Evolutionary conservation across 2,329 filamentous ascomycete species (phyloP).

Genomic region (Dactylellina drechsleri): DNA sequence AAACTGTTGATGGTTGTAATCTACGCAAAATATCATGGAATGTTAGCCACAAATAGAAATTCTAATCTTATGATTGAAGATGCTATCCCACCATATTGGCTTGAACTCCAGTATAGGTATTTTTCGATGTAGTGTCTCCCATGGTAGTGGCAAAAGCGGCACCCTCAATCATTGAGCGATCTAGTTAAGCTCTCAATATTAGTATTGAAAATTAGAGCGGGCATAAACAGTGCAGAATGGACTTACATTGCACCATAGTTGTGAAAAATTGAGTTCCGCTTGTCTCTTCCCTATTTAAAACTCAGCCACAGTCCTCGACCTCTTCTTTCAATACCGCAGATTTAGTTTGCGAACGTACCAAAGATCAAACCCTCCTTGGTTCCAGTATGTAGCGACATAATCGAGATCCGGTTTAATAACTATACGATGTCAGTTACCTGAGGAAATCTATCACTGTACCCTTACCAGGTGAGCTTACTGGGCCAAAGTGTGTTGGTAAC

Average conservation of each 20-base stretch:
- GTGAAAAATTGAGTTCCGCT: constrained; percentile 77
- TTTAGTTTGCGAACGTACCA: constrained; percentile 58
- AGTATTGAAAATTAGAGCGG: background rate
- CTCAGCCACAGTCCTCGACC: background rate
- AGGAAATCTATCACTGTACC: background rate
- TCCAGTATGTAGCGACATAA: constrained; percentile 63
- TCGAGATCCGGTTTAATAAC: constrained; percentile 63
- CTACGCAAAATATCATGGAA: background rate
- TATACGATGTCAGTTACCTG: background rate
- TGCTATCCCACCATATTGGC: constrained; percentile 69
- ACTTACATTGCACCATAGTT: constrained; percentile 68
- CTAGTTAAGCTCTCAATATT: background rate
- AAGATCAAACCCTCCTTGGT: constrained; percentile 62
- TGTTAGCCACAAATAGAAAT: background rate
- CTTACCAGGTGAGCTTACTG: constrained; percentile 50
- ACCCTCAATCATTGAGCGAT: constrained; percentile 72
- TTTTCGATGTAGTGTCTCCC: constrained; percentile 68
- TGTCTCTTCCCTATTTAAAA: constrained; percentile 61
- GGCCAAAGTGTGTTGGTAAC: constrained; percentile 61
- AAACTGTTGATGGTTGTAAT: constrained; percentile 77
- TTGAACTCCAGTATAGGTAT: constrained; percentile 68
- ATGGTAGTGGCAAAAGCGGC: constrained; percentile 73
- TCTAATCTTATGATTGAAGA: background rate
- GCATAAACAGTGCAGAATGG: background rate
- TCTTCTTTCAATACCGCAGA: background rate